These are phyloP conservation scores for Naganishia albida DNA, from an alignment of 1,284 basidiomycete species.

Conservation along the genomic window DNA sequence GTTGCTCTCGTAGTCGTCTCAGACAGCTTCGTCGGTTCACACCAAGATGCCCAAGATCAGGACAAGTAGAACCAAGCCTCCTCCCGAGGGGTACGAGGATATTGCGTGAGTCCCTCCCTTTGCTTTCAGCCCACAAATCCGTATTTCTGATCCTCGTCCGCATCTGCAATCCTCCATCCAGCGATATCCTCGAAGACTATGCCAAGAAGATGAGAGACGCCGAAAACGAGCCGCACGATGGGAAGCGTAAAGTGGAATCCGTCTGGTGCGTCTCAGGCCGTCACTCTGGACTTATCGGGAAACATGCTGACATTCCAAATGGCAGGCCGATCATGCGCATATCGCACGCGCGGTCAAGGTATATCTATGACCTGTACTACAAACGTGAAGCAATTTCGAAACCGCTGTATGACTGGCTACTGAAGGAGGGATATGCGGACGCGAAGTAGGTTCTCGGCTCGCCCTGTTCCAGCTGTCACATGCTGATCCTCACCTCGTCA, in stretches of 20 bases:
- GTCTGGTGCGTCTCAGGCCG: slow-evolving; percentile 65
- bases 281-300: not conserved
- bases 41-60: slow-evolving; percentile 87
- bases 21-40: not conserved
- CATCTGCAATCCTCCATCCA: slow-evolving; percentile 24
- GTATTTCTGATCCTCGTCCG: not conserved
- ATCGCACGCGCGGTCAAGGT: slow-evolving; percentile 89
- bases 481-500: slow-evolving; percentile 48
- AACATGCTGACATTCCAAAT: not conserved
- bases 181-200: slow-evolving; percentile 86
- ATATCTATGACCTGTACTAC: slow-evolving; percentile 99
- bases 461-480: not conserved
- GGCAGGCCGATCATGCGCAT: slow-evolving; percentile 88
- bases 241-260: slow-evolving; percentile 93
- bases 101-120: slow-evolving; percentile 63
- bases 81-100: slow-evolving; percentile 96
- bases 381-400: slow-evolving; percentile 93
- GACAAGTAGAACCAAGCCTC: slow-evolving; percentile 89
- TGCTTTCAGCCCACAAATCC: slow-evolving; percentile 1
- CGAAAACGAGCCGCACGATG: slow-evolving; percentile 96
- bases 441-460: slow-evolving; percentile 73
- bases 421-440: slow-evolving; percentile 97
- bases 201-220: slow-evolving; percentile 96
- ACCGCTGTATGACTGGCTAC: slow-evolving; percentile 95
- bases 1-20: not conserved